Conservation (phyloP, 1,284 basidiomycete species). For the Stereum hirsutum region DNA sequence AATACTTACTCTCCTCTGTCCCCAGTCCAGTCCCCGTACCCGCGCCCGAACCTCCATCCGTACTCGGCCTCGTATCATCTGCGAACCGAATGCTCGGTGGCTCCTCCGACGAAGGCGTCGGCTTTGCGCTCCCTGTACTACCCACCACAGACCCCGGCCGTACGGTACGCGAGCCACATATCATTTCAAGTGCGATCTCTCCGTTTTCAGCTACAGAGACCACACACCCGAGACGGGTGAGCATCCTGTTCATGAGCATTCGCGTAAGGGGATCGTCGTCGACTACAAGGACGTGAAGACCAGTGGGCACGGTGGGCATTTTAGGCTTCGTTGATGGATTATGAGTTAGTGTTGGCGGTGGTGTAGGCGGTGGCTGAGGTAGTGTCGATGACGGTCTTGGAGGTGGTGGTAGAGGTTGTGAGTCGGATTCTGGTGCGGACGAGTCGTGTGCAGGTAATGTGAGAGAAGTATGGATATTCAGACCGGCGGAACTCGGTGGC, state of each 20-base stretch:
- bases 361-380: too few relatives aligned
- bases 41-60: background rate
- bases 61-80: background rate
- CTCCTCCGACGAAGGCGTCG: background rate
- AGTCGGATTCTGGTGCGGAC: too few relatives aligned
- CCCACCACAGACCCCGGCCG: constrained; percentile 11
- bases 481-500: too few relatives aligned
- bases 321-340: too few relatives aligned
- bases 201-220: constrained; percentile 87
- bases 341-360: too few relatives aligned
- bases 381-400: too few relatives aligned
- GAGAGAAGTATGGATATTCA: too few relatives aligned
- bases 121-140: constrained; percentile 9
- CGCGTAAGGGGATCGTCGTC: constrained; percentile 77
- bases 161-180: too few relatives aligned
- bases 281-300: constrained; percentile 60
- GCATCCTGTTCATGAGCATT: constrained; percentile 74
- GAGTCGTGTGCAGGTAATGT: too few relatives aligned
- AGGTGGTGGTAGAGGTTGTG: too few relatives aligned
- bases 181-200: constrained; percentile 68
- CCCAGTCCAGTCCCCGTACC: constrained; percentile 8
- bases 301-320: constrained; percentile 26
- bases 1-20: constrained; percentile 31
- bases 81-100: background rate
- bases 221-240: constrained; percentile 69